Conservation (phyloP, 23 red algal species). For the Gracilaria domingensis region DNA sequence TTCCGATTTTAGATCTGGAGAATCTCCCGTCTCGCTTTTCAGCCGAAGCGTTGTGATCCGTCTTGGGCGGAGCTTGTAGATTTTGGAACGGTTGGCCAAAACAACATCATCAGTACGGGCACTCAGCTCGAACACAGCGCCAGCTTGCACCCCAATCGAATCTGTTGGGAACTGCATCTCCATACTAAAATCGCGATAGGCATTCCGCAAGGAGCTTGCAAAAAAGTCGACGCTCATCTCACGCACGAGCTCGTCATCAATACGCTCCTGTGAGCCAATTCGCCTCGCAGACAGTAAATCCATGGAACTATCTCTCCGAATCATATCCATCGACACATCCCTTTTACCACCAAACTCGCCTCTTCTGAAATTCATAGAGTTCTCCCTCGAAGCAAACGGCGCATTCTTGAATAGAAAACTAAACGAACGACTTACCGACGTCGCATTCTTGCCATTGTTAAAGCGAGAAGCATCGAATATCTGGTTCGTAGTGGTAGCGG, state of each 20-base stretch:
- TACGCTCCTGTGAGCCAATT: slow-evolving; percentile 13
- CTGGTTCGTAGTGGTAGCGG: slow-evolving; percentile 2
- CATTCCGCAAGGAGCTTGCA: slow-evolving; percentile 52
- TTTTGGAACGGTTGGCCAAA: slow-evolving; percentile 8
- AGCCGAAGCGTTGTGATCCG: neutral
- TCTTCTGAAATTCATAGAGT: slow-evolving; percentile 70
- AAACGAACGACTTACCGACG: slow-evolving; percentile 61
- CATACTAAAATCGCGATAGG: slow-evolving; percentile 60
- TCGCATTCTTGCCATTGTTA: slow-evolving; percentile 47
- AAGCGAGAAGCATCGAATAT: slow-evolving; percentile 36
- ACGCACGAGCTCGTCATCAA: slow-evolving; percentile 40
- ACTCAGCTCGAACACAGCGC: slow-evolving; percentile 43
- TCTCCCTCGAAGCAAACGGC: slow-evolving; percentile 61
- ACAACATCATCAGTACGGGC: slow-evolving; percentile 44
- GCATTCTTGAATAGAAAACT: slow-evolving; percentile 55
- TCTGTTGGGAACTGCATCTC: slow-evolving; percentile 67
- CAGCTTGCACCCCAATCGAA: neutral
- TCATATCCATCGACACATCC: slow-evolving; percentile 68
- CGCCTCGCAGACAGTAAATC: slow-evolving; percentile 35
- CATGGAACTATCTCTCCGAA: slow-evolving; percentile 62
- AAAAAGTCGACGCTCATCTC: slow-evolving; percentile 75
- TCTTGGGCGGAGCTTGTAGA: neutral
- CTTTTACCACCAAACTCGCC: slow-evolving; percentile 35
- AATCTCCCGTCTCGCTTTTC: slow-evolving; percentile 15
- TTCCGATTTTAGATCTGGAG: slow-evolving; percentile 45